Percentiles rank a stretch among this genome's conserved stretches.
phyloP scores from a whole-genome alignment of 2,329 filamentous ascomycete genomes.

The Scleromitrula shiraiana region DNA sequence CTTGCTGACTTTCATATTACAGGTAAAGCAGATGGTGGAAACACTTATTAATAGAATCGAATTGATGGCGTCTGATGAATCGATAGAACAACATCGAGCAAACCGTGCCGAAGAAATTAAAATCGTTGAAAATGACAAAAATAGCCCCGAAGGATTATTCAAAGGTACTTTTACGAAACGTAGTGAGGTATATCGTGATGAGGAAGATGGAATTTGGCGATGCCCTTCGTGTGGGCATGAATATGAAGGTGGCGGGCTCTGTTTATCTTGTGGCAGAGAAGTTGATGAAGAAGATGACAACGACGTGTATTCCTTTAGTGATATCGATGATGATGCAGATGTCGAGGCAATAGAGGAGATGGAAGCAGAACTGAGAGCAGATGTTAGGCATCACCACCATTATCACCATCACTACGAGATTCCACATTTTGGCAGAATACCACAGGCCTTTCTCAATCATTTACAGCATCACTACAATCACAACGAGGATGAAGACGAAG shows the following conservation, averaged over 20 bases:
- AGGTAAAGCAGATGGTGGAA: constrained; percentile 57
- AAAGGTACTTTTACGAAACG: constrained; percentile 38
- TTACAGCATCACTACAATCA: constrained; percentile 7
- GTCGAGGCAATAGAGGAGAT: constrained; percentile 20
- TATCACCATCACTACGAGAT: background rate
- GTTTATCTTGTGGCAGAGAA: constrained; percentile 40
- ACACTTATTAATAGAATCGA: constrained; percentile 53
- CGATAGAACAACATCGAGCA: constrained; percentile 49
- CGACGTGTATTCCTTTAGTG: constrained; percentile 19
- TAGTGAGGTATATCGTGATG: constrained; percentile 37
- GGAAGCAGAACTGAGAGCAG: constrained; percentile 7
- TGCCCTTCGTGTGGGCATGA: constrained; percentile 58
- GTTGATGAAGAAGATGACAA: constrained; percentile 23
- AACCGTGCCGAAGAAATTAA: constrained; percentile 52
- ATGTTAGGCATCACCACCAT: background rate
- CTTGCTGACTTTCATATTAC: constrained; percentile 1
- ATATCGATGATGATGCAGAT: constrained; percentile 13
- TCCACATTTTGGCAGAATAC: background rate
- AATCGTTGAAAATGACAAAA: constrained; percentile 51
- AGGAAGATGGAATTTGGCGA: constrained; percentile 51
- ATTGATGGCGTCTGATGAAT: constrained; percentile 55
- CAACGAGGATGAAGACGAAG: constrained; percentile 5
- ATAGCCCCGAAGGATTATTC: constrained; percentile 50
- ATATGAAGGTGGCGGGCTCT: constrained; percentile 48
- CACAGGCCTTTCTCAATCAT: background rate